These are phyloP conservation scores for Opeltia flavorubescens DNA, from an alignment of 495 filamentous ascomycete species.

Conservation along the genomic window DNA sequence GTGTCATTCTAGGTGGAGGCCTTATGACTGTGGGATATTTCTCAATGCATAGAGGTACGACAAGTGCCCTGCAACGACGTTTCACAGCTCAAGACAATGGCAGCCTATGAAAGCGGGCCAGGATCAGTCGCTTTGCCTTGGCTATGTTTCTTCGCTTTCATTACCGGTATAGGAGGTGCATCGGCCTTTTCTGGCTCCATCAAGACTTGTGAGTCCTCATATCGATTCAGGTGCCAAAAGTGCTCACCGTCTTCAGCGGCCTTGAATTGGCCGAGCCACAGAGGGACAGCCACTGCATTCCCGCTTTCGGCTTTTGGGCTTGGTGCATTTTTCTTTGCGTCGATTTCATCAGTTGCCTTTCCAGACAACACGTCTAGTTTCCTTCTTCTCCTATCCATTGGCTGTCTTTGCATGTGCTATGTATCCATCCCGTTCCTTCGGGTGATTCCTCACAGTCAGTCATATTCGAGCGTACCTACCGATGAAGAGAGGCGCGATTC, in stretches of 20 bases:
- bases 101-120: slow-evolving; percentile 35
- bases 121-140: slow-evolving; percentile 50
- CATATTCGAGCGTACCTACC: slow-evolving; percentile 52
- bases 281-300: slow-evolving; percentile 88
- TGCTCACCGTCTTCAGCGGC: slow-evolving; percentile 40
- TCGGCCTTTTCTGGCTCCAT: slow-evolving; percentile 74
- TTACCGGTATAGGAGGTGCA: slow-evolving; percentile 79
- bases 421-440: slow-evolving; percentile 68
- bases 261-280: slow-evolving; percentile 80
- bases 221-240: not conserved
- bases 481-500: slow-evolving; percentile 34
- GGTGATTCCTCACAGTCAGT: slow-evolving; percentile 46
- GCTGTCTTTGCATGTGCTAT: slow-evolving; percentile 64
- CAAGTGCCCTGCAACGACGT: not conserved
- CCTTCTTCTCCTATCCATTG: slow-evolving; percentile 62
- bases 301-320: slow-evolving; percentile 86
- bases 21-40: slow-evolving; percentile 66
- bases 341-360: slow-evolving; percentile 61
- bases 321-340: slow-evolving; percentile 91
- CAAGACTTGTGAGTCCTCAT: slow-evolving; percentile 44
- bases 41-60: slow-evolving; percentile 51
- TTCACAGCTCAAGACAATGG: not conserved
- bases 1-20: slow-evolving; percentile 59
- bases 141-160: slow-evolving; percentile 67
- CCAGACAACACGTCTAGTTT: slow-evolving; percentile 71